phyloP scores from a whole-genome alignment of 345 rosid species.

The Murraya paniculata region DNA sequence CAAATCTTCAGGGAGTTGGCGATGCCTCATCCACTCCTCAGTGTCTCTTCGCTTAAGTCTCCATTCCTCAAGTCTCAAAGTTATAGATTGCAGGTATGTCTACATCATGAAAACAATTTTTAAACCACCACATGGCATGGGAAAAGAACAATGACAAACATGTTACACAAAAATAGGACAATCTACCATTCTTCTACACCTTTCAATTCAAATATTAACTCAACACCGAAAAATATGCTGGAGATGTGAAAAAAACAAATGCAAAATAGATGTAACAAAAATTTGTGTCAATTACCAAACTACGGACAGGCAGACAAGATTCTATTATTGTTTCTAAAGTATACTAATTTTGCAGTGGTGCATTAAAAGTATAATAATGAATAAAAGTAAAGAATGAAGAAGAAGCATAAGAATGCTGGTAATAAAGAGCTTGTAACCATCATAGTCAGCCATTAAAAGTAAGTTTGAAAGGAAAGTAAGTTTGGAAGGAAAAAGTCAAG shows the following conservation, averaged over 20 bases:
- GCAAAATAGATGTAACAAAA: neutral
- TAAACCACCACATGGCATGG: neutral
- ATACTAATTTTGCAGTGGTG: neutral
- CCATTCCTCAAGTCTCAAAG: conserved; percentile 92
- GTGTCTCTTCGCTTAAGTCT: conserved; percentile 87
- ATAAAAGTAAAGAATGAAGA: neutral
- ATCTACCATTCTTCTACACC: neutral
- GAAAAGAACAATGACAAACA: neutral
- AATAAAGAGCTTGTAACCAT: neutral
- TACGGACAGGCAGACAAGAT: neutral
- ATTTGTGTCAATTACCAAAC: neutral
- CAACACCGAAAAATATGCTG: neutral
- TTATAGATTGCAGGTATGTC: conserved; percentile 89
- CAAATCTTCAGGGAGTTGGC: conserved; percentile 85
- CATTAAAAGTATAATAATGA: neutral
- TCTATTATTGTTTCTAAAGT: neutral
- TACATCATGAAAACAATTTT: conserved; percentile 25
- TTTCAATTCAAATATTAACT: neutral
- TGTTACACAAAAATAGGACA: neutral
- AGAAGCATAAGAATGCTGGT: neutral
- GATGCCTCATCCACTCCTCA: conserved; percentile 96
- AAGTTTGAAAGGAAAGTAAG: neutral
- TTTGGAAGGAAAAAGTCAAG: neutral
- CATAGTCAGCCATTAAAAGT: neutral
- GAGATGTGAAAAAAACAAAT: neutral